These are phyloP conservation scores for Amorphotheca resinae DNA, from an alignment of 495 filamentous ascomycete genomes.

Conservation along the genomic window DNA sequence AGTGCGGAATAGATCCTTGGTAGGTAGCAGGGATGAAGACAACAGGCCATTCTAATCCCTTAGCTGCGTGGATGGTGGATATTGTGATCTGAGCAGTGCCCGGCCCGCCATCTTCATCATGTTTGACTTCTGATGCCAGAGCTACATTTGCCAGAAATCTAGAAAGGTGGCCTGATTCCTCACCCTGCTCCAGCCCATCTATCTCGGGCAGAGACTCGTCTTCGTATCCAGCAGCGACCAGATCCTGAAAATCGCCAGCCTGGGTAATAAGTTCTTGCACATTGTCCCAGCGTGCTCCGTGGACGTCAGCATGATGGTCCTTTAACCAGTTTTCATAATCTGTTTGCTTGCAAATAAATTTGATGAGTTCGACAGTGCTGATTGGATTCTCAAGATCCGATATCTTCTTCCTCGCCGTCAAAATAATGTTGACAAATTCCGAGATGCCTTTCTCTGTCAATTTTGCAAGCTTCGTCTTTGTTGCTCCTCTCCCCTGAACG, in stretches of 20 bases:
- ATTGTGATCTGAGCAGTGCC: conserved; percentile 64
- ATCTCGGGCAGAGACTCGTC: conserved; percentile 67
- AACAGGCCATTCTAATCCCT: conserved; percentile 94
- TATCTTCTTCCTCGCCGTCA: conserved; percentile 47
- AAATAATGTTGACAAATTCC: conserved; percentile 47
- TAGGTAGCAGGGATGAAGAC: conserved; percentile 91
- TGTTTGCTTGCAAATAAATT: conserved; percentile 60
- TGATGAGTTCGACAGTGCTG: conserved; percentile 57
- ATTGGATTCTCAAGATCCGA: conserved; percentile 30
- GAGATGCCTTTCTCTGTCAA: conserved; percentile 52
- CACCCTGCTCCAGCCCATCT: conserved; percentile 60
- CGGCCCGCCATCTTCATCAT: conserved; percentile 44
- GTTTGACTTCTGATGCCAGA: conserved; percentile 62
- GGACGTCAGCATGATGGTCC: conserved; percentile 56
- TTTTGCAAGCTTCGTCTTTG: conserved; percentile 56
- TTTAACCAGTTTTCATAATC: conserved; percentile 62
- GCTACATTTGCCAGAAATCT: conserved; percentile 84
- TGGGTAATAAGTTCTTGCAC: conserved; percentile 78
- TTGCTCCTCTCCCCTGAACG: conserved; percentile 53
- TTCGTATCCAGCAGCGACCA: conserved; percentile 23
- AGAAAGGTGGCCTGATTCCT: conserved; percentile 56
- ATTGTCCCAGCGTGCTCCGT: conserved; percentile 81
- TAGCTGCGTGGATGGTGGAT: conserved; percentile 93
- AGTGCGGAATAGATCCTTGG: conserved; percentile 87
- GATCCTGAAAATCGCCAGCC: conserved; percentile 52